A percentile compares a stretch with the other conserved stretches of the same genome.
Evolutionary conservation across 768 basidiomycete genomes (phyloP).

Genomic region (Coprinopsis marcescibilis): DNA sequence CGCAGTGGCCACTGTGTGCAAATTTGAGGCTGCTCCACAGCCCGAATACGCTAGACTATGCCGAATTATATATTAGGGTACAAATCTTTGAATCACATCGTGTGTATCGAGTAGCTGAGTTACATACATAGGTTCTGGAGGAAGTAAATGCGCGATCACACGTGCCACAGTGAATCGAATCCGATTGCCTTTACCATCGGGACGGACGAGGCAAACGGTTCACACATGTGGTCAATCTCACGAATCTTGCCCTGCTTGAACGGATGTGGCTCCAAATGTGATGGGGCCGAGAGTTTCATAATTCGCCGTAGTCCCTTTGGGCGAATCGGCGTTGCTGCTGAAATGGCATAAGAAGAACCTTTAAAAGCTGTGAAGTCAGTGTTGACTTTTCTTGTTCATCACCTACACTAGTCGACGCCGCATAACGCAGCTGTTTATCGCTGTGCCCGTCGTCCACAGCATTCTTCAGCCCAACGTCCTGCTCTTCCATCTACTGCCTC

Average conservation of each 20-base stretch:
- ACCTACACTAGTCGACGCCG: slow-evolving; percentile 11
- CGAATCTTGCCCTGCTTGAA: slow-evolving; percentile 20
- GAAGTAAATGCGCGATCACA: slow-evolving; percentile 28
- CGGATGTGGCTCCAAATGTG: slow-evolving; percentile 23
- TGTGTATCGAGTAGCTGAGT: too few relatives aligned
- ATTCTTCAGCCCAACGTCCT: slow-evolving; percentile 5
- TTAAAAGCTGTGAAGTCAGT: slow-evolving; percentile 15
- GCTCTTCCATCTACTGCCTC: slow-evolving; percentile 1
- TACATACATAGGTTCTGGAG: too few relatives aligned
- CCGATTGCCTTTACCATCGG: slow-evolving; percentile 29
- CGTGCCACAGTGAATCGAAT: slow-evolving; percentile 13
- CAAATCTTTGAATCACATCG: neutral
- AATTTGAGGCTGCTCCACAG: too few relatives aligned
- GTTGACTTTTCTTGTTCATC: slow-evolving; percentile 15
- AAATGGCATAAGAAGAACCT: slow-evolving; percentile 20
- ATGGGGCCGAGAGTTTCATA: slow-evolving; percentile 17
- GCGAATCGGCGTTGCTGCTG: slow-evolving; percentile 15
- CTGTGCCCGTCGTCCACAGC: neutral
- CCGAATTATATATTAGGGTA: neutral
- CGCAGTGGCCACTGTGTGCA: too few relatives aligned
- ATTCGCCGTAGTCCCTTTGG: slow-evolving; percentile 23
- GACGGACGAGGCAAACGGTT: slow-evolving; percentile 22
- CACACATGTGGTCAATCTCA: slow-evolving; percentile 32
- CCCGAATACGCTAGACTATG: too few relatives aligned
- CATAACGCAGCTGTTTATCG: slow-evolving; percentile 5